A percentile compares a stretch with the other conserved stretches of the same genome.
phyloP scores from a whole-genome alignment of 176 grass and related monocot genomes.

The Oryza punctata region DNA sequence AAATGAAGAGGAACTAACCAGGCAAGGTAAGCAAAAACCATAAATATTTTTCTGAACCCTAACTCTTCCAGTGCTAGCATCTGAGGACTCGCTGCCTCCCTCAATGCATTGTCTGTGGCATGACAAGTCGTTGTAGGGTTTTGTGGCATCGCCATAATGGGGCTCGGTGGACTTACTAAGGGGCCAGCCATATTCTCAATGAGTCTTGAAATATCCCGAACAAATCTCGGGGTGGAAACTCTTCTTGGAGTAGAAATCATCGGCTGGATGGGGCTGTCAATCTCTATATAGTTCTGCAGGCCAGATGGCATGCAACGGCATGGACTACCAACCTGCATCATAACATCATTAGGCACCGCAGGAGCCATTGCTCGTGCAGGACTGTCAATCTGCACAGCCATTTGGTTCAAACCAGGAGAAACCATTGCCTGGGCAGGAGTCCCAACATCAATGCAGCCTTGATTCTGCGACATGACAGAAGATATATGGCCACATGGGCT shows the following conservation, averaged over 20 bases:
- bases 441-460: neutral
- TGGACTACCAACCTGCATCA: neutral
- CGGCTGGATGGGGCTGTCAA: neutral
- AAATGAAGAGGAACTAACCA: slow-evolving; percentile 39
- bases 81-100: slow-evolving; percentile 17
- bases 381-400: neutral
- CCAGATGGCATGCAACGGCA: neutral
- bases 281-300: neutral
- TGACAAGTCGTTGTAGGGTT: neutral
- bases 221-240: slow-evolving; percentile 9
- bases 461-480: neutral
- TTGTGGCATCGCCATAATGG: neutral
- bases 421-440: neutral
- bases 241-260: neutral
- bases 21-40: slow-evolving; percentile 26
- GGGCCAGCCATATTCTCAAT: slow-evolving; percentile 5
- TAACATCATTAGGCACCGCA: neutral
- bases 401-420: neutral
- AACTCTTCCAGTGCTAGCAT: slow-evolving; percentile 58
- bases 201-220: slow-evolving; percentile 15
- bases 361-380: neutral
- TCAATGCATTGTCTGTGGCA: neutral
- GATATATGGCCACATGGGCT: neutral
- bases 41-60: slow-evolving; percentile 49
- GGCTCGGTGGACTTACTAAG: slow-evolving; percentile 3